Evolutionary conservation across 495 filamentous ascomycete species (phyloP), one percentile per base, ranked within the genome.

Genomic region (Cladorrhinum samala): DNA sequence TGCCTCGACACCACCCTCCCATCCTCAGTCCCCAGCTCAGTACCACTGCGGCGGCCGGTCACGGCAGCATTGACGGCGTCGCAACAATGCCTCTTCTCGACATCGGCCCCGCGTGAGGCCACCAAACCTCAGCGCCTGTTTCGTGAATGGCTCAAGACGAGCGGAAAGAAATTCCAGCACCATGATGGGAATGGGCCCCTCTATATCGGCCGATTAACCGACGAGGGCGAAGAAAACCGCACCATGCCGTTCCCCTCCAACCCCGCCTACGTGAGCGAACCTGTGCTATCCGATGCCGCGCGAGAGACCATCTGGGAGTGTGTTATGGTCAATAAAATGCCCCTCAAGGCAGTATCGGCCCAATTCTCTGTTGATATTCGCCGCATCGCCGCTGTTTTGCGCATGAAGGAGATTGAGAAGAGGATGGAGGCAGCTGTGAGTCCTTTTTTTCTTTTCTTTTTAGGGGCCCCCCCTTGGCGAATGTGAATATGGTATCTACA

Each of bases 361-460:
- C 76, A 85, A 53, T 72, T 87, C 46, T 79, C 80, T 14, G 85
- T 98, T 9, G 89, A 92, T 55, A 86, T 97, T 74, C 79, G 86
- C 57, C 79, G 93, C 49, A 87, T 98, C 18, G 94, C 82, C 7
- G 93, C 93, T 21, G 87, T 96, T 23, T 85, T 96, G 17, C 73
- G 93, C 54, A 72, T 98, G 63, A 93, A 91, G 67, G 83, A 87
- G 62, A 70, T 97, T 53, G 91, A 97, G 74, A 89, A 86, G 70
- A 72, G 83, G 51, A 89, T 82, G 88, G 64, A 76, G 52, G 64
- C 77, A 53, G 75, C 88, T 77, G 93, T 96, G 47, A 70, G 68
- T 65, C 54, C 62, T 54, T 55, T 65, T 46, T 49, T 54, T 58
- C 65, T 55, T 49, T 46, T 45, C 44, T 37, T 27, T 51, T 49